A percentile compares a stretch with the other conserved stretches of the same genome.
These are phyloP conservation scores for Lentinus polychrous DNA, from an alignment of 1,284 basidiomycete species.

Conservation along the genomic window DNA sequence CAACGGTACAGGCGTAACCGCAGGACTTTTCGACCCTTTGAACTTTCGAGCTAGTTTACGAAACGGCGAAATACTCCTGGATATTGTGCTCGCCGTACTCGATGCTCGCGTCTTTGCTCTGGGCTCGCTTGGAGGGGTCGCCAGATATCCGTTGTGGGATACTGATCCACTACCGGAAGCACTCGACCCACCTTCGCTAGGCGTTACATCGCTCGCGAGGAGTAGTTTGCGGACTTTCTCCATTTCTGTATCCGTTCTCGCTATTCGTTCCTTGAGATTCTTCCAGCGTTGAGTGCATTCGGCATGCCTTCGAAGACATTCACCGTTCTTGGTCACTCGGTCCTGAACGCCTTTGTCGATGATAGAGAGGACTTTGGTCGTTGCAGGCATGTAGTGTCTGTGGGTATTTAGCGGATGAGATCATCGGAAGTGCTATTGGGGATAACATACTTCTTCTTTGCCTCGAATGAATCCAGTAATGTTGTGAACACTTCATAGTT, in stretches of 20 bases:
- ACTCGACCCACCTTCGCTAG: conserved; percentile 64
- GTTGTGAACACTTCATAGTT: conserved; percentile 58
- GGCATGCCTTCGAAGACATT: conserved; percentile 80
- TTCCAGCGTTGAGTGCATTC: conserved; percentile 84
- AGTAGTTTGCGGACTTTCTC: conserved; percentile 60
- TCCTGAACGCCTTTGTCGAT: conserved; percentile 90
- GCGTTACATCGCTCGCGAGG: conserved; percentile 41
- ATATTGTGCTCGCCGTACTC: conserved; percentile 46
- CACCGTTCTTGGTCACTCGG: conserved; percentile 90
- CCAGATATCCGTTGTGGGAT: conserved; percentile 52
- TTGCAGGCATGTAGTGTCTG: conserved; percentile 88
- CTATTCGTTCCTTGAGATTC: conserved; percentile 67
- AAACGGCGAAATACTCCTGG: conserved; percentile 71
- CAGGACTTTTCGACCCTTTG: conserved; percentile 32
- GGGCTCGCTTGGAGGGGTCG: conserved; percentile 48
- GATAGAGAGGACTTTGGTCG: conserved; percentile 86
- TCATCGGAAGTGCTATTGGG: not conserved
- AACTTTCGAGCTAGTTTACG: conserved; percentile 67
- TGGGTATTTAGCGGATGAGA: conserved; percentile 9
- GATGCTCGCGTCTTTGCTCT: conserved; percentile 30
- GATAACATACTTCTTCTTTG: conserved; percentile 71
- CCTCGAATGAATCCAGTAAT: conserved; percentile 68
- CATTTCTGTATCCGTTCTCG: conserved; percentile 79
- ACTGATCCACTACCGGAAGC: conserved; percentile 39
- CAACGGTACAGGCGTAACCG: conserved; percentile 39